These are phyloP conservation scores for Phaeosphaeria sp. DNA, from an alignment of 2,329 filamentous ascomycete genomes.

Conservation along the genomic window DNA sequence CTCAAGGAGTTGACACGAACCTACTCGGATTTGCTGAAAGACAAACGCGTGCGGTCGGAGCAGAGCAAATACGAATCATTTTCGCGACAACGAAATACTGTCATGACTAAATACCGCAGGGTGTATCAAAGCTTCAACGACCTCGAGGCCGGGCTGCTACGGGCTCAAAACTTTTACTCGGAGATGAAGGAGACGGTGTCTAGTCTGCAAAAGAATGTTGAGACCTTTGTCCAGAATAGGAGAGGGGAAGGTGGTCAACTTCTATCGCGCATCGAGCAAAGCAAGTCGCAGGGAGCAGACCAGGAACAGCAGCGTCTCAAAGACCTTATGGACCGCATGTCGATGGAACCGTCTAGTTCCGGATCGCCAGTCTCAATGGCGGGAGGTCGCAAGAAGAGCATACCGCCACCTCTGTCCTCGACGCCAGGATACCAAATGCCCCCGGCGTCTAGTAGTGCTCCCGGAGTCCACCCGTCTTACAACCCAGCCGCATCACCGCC, in stretches of 20 bases:
- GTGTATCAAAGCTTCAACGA: conserved; percentile 93
- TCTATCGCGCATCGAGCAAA: conserved; percentile 84
- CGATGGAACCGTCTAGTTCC: conserved; percentile 66
- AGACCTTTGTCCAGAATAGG: conserved; percentile 94
- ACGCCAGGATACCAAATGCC: conserved; percentile 36
- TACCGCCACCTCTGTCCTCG: conserved; percentile 51
- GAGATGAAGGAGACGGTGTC: conserved; percentile 97
- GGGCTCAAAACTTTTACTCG: conserved; percentile 90
- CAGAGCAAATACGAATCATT: conserved; percentile 94
- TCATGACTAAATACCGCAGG: conserved; percentile 86
- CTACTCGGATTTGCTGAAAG: conserved; percentile 88
- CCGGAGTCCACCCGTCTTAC: conserved; percentile 54
- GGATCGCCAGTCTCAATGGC: conserved; percentile 41
- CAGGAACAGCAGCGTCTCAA: conserved; percentile 85
- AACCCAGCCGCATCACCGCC: conserved; percentile 57
- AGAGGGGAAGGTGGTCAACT: conserved; percentile 90
- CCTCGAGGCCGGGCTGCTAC: conserved; percentile 81
- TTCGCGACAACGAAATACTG: conserved; percentile 79
- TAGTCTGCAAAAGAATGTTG: conserved; percentile 92
- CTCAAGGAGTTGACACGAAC: conserved; percentile 93
- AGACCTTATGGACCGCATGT: conserved; percentile 94
- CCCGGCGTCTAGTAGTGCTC: conserved; percentile 42
- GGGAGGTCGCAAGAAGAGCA: conserved; percentile 39
- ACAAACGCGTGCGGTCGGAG: conserved; percentile 90
- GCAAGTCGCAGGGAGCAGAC: conserved; percentile 75